Percentiles rank a stretch among this genome's conserved stretches.
These are phyloP conservation scores for Psilocybe sp. DNA, from an alignment of 768 basidiomycete genomes.

Conservation along the genomic window DNA sequence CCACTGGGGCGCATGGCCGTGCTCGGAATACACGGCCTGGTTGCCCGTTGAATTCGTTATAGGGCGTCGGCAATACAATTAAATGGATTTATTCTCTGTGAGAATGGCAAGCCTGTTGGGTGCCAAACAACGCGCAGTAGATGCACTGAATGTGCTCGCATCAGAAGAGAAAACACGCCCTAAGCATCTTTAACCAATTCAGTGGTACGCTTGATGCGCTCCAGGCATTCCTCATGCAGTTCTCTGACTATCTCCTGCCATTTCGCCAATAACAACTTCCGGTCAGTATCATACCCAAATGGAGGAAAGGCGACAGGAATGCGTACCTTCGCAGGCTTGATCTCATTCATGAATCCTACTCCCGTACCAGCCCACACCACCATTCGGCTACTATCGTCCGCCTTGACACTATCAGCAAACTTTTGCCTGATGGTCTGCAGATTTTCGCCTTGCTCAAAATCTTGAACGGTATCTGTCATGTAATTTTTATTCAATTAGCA, in stretches of 20 bases:
- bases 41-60: too few relatives aligned
- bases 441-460: constrained; percentile 47
- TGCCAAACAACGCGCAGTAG: too few relatives aligned
- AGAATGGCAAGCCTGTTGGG: too few relatives aligned
- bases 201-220: background rate
- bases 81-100: too few relatives aligned
- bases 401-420: constrained; percentile 42
- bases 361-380: constrained; percentile 71
- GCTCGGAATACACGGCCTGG: too few relatives aligned
- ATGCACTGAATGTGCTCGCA: too few relatives aligned
- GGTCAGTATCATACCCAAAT: background rate
- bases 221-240: constrained; percentile 42
- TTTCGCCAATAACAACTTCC: background rate
- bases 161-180: too few relatives aligned
- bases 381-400: constrained; percentile 46
- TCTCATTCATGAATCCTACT: constrained; percentile 50
- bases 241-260: constrained; percentile 56
- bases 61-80: too few relatives aligned
- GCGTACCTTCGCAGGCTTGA: constrained; percentile 38
- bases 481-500: constrained; percentile 2
- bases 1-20: too few relatives aligned
- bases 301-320: background rate
- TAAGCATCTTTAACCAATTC: too few relatives aligned
- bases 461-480: constrained; percentile 49
- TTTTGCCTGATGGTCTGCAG: constrained; percentile 39